Percentiles rank a stretch among this genome's conserved stretches.
Evolutionary conservation across 495 filamentous ascomycete genomes (phyloP).

Genomic region (Penicillium maclennaniae): DNA sequence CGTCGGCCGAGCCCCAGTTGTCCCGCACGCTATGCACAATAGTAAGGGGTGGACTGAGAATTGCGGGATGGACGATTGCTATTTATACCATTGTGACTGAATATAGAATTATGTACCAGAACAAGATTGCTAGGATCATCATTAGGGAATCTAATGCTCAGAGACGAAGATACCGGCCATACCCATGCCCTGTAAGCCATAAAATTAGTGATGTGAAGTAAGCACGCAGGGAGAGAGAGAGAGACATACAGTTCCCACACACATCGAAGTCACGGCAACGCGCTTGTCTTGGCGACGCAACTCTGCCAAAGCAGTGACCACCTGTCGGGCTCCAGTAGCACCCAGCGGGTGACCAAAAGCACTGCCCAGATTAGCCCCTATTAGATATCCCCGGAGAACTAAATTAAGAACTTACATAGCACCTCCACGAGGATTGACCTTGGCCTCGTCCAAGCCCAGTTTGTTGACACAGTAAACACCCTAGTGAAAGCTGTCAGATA

Average conservation of each 20-base stretch:
- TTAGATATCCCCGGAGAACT: not conserved
- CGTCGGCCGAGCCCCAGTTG: not conserved
- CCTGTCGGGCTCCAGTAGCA: constrained; percentile 73
- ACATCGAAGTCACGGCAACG: constrained; percentile 81
- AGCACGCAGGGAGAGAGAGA: not conserved
- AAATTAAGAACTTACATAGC: constrained; percentile 48
- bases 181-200: constrained; percentile 48
- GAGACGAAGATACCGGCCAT: constrained; percentile 55
- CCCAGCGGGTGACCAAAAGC: constrained; percentile 82
- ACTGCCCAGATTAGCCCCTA: constrained; percentile 20
- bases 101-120: constrained; percentile 10
- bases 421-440: constrained; percentile 87
- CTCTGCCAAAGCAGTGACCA: constrained; percentile 80
- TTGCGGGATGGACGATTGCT: not conserved
- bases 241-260: constrained; percentile 66
- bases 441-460: constrained; percentile 70
- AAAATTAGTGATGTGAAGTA: constrained; percentile 3
- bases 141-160: constrained; percentile 34
- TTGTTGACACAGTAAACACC: constrained; percentile 81
- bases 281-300: constrained; percentile 72
- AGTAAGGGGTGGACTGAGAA: not conserved
- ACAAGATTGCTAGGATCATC: not conserved
- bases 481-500: constrained; percentile 13
- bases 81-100: not conserved
- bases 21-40: not conserved